These are phyloP conservation scores for Gaillardinia entomophila DNA, from an alignment of 805 yeast genomes.

Conservation along the genomic window DNA sequence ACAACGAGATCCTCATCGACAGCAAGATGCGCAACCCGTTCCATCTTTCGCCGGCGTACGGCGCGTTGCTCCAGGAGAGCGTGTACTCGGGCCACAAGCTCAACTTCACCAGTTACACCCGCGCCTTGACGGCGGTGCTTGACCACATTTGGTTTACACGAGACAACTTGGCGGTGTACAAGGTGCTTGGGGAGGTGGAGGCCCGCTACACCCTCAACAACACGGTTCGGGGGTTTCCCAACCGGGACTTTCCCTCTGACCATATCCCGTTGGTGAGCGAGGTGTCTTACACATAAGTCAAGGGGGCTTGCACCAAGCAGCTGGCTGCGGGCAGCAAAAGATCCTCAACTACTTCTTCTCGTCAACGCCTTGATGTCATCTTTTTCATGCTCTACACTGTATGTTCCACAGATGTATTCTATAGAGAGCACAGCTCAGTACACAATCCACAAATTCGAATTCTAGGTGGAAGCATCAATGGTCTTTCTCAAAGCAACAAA, in stretches of 20 bases:
- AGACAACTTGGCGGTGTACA: constrained; percentile 30
- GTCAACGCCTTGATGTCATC: too few species aligned
- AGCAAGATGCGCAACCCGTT: constrained; percentile 11
- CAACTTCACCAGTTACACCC: constrained; percentile 35
- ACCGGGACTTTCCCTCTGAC: constrained; percentile 54
- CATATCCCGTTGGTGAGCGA: constrained; percentile 37
- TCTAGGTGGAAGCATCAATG: too few species aligned
- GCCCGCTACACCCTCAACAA: constrained; percentile 17
- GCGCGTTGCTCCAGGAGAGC: constrained; percentile 8
- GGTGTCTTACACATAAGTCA: constrained; percentile 7
- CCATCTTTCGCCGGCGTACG: constrained; percentile 10
- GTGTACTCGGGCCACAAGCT: constrained; percentile 4
- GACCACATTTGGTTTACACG: constrained; percentile 55
- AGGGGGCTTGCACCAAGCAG: too few species aligned
- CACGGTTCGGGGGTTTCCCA: constrained; percentile 44
- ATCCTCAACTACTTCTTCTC: too few species aligned
- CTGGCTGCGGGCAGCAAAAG: too few species aligned
- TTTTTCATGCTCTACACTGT: too few species aligned
- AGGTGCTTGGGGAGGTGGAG: constrained; percentile 50
- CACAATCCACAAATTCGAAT: too few species aligned
- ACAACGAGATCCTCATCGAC: constrained; percentile 7
- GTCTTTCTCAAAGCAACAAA: constrained; percentile 49
- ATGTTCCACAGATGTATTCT: too few species aligned
- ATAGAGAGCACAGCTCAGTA: too few species aligned
- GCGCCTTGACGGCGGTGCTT: constrained; percentile 44